Conservation (phyloP, 176 grass and related monocot species). For the Themeda triandra region DNA sequence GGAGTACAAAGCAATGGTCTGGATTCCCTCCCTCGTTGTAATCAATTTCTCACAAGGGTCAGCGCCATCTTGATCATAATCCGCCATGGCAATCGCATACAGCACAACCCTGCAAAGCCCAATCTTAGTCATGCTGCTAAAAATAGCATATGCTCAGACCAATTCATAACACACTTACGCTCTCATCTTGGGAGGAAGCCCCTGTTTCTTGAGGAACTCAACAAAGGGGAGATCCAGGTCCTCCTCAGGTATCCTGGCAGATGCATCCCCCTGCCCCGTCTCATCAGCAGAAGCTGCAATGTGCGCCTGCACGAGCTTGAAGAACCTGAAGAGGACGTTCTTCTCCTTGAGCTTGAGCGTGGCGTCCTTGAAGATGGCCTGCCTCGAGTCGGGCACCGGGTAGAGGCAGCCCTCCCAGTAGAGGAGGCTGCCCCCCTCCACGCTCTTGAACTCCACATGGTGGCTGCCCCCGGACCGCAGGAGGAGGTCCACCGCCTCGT, state of each 20-base stretch:
- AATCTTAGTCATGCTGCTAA: conserved; percentile 19
- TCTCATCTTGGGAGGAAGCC: conserved; percentile 77
- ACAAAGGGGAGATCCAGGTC: conserved; percentile 71
- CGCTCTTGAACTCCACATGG: conserved; percentile 95
- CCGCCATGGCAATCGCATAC: conserved; percentile 78
- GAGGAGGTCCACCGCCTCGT: conserved; percentile 76
- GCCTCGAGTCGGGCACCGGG: conserved; percentile 74
- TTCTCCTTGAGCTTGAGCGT: conserved; percentile 61
- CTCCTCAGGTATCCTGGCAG: conserved; percentile 49
- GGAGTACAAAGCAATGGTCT: conserved; percentile 72
- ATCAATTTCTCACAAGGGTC: conserved; percentile 52
- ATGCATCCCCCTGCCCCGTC: conserved; percentile 19
- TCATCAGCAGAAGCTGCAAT: conserved; percentile 26
- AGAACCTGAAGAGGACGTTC: conserved; percentile 65
- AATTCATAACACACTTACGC: conserved; percentile 54
- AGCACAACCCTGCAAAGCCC: conserved; percentile 71
- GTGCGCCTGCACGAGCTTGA: conserved; percentile 68
- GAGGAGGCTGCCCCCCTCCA: conserved; percentile 62
- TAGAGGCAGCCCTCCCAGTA: conserved; percentile 77
- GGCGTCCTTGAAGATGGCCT: conserved; percentile 76
- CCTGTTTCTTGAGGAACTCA: conserved; percentile 68
- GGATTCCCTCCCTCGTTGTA: conserved; percentile 66
- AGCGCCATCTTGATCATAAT: conserved; percentile 71
- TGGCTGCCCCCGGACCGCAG: conserved; percentile 63
- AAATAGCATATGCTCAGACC: conserved; percentile 14